Conservation (phyloP, 495 filamentous ascomycete genomes). For the Penicillium nucicola region DNA sequence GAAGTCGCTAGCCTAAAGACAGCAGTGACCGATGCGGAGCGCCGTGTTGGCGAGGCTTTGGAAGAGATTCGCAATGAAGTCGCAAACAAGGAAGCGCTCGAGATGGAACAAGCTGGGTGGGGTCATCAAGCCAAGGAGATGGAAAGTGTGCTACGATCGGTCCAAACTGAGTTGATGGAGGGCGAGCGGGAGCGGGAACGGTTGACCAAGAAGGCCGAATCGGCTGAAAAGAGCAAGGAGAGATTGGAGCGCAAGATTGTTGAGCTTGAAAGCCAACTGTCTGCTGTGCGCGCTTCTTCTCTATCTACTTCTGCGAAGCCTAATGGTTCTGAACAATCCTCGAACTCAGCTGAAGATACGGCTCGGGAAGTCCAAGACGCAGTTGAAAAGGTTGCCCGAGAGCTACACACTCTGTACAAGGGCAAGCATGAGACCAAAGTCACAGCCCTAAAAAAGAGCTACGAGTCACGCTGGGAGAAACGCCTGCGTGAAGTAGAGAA, state of each 20-base stretch:
- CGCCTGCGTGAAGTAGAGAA: slow-evolving; percentile 71
- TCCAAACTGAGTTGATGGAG: slow-evolving; percentile 76
- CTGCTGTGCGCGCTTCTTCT: slow-evolving; percentile 55
- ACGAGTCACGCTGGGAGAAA: slow-evolving; percentile 86
- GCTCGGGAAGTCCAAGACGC: slow-evolving; percentile 70
- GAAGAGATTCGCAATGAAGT: slow-evolving; percentile 76
- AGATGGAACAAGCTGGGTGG: slow-evolving; percentile 79
- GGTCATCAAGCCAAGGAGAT: slow-evolving; percentile 80
- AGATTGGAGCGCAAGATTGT: slow-evolving; percentile 50
- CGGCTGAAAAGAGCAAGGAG: slow-evolving; percentile 68
- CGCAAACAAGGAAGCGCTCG: slow-evolving; percentile 61
- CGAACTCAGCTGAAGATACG: slow-evolving; percentile 33
- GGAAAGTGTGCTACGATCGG: slow-evolving; percentile 71
- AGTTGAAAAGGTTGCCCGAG: slow-evolving; percentile 84
- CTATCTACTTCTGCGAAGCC: slow-evolving; percentile 11
- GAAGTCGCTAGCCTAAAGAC: slow-evolving; percentile 81
- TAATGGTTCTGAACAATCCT: slow-evolving; percentile 8
- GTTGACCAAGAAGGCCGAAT: slow-evolving; percentile 65
- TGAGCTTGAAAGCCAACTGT: slow-evolving; percentile 72
- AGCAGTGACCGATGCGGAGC: slow-evolving; percentile 84
- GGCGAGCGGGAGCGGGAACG: slow-evolving; percentile 74
- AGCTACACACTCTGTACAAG: slow-evolving; percentile 92
- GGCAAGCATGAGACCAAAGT: slow-evolving; percentile 96
- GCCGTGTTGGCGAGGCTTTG: slow-evolving; percentile 80
- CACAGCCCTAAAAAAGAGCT: slow-evolving; percentile 88